These are phyloP conservation scores for Colletotrichum orbiculare DNA, from an alignment of 2,329 filamentous ascomycete genomes.

Conservation along the genomic window DNA sequence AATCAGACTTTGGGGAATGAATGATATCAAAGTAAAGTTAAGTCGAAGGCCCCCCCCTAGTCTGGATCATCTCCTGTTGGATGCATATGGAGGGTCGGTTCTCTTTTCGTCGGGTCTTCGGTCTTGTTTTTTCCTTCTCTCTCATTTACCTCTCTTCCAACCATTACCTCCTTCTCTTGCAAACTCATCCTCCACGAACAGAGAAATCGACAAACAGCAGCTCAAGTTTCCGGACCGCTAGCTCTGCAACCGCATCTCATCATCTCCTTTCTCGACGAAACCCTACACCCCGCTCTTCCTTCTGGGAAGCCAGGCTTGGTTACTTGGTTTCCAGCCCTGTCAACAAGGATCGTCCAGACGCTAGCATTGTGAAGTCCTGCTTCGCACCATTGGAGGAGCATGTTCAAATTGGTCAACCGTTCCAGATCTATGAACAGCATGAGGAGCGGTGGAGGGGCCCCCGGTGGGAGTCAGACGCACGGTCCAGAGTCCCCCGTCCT, in stretches of 20 bases:
- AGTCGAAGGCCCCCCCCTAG: slow-evolving; percentile 22
- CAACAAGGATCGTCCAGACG: slow-evolving; percentile 32
- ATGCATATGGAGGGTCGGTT: slow-evolving; percentile 14
- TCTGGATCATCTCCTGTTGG: slow-evolving; percentile 22
- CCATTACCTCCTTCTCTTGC: slow-evolving; percentile 2
- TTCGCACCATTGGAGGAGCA: slow-evolving; percentile 39
- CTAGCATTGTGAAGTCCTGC: slow-evolving; percentile 28
- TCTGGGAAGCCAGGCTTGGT: slow-evolving; percentile 19
- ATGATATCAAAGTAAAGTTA: slow-evolving; percentile 36
- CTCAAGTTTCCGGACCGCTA: slow-evolving; percentile 11
- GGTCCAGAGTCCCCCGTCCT: slow-evolving; percentile 39
- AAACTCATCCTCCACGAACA: neutral
- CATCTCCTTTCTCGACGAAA: slow-evolving; percentile 27
- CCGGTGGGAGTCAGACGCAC: slow-evolving; percentile 38
- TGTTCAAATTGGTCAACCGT: slow-evolving; percentile 48
- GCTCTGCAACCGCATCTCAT: slow-evolving; percentile 24
- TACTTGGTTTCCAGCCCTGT: slow-evolving; percentile 29
- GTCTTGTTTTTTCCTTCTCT: slow-evolving; percentile 5
- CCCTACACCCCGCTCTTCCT: slow-evolving; percentile 25
- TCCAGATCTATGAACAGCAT: slow-evolving; percentile 44
- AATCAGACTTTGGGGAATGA: slow-evolving; percentile 15
- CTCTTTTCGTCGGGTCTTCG: slow-evolving; percentile 28
- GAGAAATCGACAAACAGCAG: slow-evolving; percentile 8
- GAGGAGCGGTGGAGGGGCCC: slow-evolving; percentile 38
- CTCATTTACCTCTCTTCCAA: slow-evolving; percentile 14